These are phyloP conservation scores for Lachancea quebecensis DNA, from an alignment of 805 yeast species.

Conservation along the genomic window DNA sequence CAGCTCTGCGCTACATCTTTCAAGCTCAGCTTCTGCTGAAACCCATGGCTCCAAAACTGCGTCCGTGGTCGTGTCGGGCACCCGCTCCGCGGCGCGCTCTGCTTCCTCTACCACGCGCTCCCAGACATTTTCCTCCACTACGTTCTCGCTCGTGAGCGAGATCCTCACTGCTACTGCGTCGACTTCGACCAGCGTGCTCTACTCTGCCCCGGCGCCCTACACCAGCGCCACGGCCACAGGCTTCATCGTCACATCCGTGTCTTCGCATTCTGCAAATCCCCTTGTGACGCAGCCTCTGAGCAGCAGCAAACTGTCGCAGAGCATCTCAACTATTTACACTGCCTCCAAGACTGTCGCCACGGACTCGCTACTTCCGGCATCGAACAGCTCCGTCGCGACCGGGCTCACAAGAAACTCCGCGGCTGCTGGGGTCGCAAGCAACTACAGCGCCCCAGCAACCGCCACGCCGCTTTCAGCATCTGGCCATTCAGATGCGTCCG, in stretches of 20 bases:
- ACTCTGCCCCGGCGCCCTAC: slow-evolving; percentile 8
- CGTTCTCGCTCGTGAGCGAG: slow-evolving; percentile 4
- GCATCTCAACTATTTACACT: slow-evolving; percentile 30
- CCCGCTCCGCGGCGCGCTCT: no score
- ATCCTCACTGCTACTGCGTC: slow-evolving; percentile 11
- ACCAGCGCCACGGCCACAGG: slow-evolving; percentile 20
- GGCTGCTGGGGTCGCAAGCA: no score
- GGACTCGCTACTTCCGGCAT: slow-evolving; percentile 2
- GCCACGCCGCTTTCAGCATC: no score
- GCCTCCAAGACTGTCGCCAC: slow-evolving; percentile 12
- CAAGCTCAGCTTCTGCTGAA: no score
- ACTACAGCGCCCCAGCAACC: no score
- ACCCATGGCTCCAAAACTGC: no score
- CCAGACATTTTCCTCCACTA: no score
- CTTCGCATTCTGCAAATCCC: slow-evolving; percentile 27
- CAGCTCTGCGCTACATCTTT: no score
- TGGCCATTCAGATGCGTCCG: no score
- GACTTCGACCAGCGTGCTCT: slow-evolving; percentile 16
- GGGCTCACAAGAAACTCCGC: no score
- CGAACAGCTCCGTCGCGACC: background rate
- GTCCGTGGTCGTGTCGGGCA: no score
- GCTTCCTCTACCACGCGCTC: no score
- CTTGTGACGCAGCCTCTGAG: slow-evolving; percentile 26
- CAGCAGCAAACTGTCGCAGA: slow-evolving; percentile 25
- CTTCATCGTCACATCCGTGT: slow-evolving; percentile 28